phyloP scores from a whole-genome alignment of 2,329 filamentous ascomycete genomes.

The Ascochyta rabiei region DNA sequence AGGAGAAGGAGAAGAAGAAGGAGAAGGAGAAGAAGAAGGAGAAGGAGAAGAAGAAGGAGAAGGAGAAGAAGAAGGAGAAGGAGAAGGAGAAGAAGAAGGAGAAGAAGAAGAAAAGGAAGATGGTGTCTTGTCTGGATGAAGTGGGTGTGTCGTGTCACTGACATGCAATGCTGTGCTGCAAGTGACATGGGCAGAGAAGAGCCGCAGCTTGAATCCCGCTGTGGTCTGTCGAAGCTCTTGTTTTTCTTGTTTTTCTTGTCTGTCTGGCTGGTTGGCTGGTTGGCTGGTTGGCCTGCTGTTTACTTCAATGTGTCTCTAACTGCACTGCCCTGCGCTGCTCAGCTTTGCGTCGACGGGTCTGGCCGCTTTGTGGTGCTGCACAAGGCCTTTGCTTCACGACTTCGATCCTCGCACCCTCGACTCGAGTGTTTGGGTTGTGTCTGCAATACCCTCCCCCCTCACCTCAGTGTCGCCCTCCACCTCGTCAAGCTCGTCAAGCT shows the following conservation, averaged over 20 bases:
- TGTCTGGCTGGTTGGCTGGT: no score
- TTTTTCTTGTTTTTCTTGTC: not conserved
- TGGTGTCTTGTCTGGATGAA: no score
- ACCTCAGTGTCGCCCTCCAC: constrained; percentile 51
- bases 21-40: no score
- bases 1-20: no score
- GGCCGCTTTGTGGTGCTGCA: not conserved
- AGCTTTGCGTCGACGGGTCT: not conserved
- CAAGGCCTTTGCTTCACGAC: not conserved
- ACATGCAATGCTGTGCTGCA: not conserved
- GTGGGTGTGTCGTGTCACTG: not conserved
- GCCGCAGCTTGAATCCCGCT: not conserved
- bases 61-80: no score
- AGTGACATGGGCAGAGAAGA: not conserved
- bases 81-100: no score
- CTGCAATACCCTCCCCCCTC: not conserved
- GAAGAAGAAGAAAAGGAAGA: no score
- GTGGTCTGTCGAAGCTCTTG: not conserved
- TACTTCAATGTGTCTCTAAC: not conserved
- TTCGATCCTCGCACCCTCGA: not conserved
- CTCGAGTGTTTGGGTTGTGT: not conserved
- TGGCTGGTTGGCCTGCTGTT: not conserved
- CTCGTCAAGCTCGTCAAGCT: constrained; percentile 58
- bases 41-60: no score
- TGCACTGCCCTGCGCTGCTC: not conserved